Percentiles rank a stretch among this genome's conserved stretches.
Conservation (phyloP, 495 filamentous ascomycete species). For the Penicillium ochrochloron region DNA sequence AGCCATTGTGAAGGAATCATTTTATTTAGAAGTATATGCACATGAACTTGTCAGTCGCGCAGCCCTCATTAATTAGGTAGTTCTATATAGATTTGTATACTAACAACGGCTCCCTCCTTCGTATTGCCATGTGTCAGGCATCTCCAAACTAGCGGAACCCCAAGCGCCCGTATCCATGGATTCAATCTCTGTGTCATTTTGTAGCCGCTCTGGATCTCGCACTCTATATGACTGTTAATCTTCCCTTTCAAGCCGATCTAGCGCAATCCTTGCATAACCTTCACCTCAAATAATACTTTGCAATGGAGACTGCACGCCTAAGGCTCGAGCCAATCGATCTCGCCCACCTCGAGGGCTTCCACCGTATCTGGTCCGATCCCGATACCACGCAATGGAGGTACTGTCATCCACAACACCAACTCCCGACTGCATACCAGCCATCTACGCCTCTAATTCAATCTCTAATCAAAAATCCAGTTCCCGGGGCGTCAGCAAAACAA, state of each 20-base stretch:
- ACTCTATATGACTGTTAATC: not conserved
- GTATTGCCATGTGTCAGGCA: not conserved
- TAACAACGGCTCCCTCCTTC: not conserved
- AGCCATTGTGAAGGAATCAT: not conserved
- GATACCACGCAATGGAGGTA: conserved; percentile 6
- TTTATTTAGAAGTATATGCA: not conserved
- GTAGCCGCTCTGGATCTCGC: not conserved
- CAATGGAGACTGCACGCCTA: conserved; percentile 12
- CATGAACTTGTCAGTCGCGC: too few species aligned
- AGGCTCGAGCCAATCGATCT: conserved; percentile 13
- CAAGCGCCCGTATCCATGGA: not conserved
- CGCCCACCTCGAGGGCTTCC: conserved; percentile 10
- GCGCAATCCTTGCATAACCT: not conserved
- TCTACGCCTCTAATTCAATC: not conserved
- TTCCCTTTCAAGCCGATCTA: not conserved
- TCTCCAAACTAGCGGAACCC: not conserved
- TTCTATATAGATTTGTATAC: too few species aligned
- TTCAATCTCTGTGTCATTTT: not conserved
- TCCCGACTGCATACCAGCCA: too few species aligned
- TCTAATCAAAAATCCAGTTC: not conserved
- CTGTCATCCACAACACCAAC: not conserved
- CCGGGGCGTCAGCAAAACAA: not conserved
- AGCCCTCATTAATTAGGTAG: too few species aligned
- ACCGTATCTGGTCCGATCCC: conserved; percentile 12
- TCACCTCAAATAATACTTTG: too few species aligned